Base-by-base conservation (phyloP, 2,329 filamentous ascomycete species). In the Teratosphaeria zuluensis region DNA sequence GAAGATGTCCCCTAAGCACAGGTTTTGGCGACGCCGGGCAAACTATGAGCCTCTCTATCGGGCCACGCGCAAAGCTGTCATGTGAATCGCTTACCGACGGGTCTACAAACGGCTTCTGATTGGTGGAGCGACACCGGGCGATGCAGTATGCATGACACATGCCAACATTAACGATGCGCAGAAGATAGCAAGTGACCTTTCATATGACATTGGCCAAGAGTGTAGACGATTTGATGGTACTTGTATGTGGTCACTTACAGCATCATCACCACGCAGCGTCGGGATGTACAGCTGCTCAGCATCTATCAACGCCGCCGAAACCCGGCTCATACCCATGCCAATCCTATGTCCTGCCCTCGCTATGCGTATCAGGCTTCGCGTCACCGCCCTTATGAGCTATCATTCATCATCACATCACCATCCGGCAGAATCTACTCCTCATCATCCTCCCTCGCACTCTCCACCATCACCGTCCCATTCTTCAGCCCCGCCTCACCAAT, bases 401-500 rank as follows among this genome's bases (percentile, higher is more conserved):
- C 55, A 24, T 8, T 30, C 28, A 46, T 21, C 11, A 30, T 16
- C 54, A 21, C 42, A 12, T 28, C 33, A 33, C 1, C 59, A 14
- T 52, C 21, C 30, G 2, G 2, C 51, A 52, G 2, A 52, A 14
- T 8, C 12, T 6, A 52, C 3, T 6, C 58, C 14, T 61, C 54
- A 28, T 57, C 53, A 55, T 70, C 67, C 19, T 65, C 68, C 53
- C 70, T 66, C 32, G 67, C 59, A 69, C 91, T 95, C 73, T 96
- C 94, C 65, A 99, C 87, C 90, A 96, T 96, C 7, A 99, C 87
- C 0, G 91, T 96, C 3, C 88, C 91, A 69, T 95, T 92, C 78
- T 94, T 95, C 66, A 99, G 74, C 0, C 92, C 90, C 0, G 88
- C 90, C 69, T 90, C 87, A 65, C 84, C 84, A 61, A 99, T 88